Conservation (phyloP, 1,284 basidiomycete genomes). For the Wallemia ichthyophaga region DNA sequence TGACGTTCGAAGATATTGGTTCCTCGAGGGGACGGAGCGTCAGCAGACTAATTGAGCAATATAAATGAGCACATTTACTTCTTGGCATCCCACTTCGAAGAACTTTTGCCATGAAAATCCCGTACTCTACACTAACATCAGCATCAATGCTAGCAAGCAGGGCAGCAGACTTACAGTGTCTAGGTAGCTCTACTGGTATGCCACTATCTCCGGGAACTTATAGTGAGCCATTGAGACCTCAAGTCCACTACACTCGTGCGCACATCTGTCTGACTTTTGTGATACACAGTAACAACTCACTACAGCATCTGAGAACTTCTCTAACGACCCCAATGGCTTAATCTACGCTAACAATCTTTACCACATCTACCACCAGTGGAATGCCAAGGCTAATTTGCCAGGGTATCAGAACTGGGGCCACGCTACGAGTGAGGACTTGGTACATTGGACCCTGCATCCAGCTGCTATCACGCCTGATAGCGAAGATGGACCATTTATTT, state of each 20-base stretch:
- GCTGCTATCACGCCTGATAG: conserved; percentile 12
- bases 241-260: not conserved
- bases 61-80: too few species aligned
- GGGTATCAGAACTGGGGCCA: conserved; percentile 21
- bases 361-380: conserved; percentile 19
- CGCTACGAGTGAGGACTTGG: conserved; percentile 18
- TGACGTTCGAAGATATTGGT: too few species aligned
- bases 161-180: not conserved
- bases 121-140: not conserved
- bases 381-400: conserved; percentile 15
- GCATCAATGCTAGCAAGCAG: not conserved
- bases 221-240: not conserved
- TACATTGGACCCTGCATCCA: conserved; percentile 18
- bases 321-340: conserved; percentile 20
- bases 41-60: too few species aligned
- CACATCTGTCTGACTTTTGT: not conserved
- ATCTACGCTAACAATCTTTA: conserved; percentile 15
- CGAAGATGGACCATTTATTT: conserved; percentile 8
- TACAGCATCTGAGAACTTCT: conserved; percentile 12
- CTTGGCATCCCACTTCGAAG: too few species aligned
- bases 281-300: not conserved
- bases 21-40: too few species aligned
- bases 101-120: not conserved
- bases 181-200: not conserved
- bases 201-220: not conserved